phyloP scores from a whole-genome alignment of 352 stramenopile genomes.

The Plasmopara viticola region DNA sequence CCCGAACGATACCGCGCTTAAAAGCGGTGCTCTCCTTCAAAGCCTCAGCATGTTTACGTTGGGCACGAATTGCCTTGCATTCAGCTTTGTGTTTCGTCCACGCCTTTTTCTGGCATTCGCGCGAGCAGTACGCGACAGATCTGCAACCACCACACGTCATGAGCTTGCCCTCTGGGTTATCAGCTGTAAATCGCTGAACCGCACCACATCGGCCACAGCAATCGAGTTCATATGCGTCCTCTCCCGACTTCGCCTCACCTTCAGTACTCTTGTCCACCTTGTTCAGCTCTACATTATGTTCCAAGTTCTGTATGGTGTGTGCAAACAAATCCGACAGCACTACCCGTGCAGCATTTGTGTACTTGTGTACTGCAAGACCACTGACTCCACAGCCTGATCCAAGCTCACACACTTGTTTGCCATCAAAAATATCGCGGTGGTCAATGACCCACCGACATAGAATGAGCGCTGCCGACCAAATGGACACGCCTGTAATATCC shows the following conservation, averaged over 20 bases:
- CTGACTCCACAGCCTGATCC: slow-evolving; percentile 81
- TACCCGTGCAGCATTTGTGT: slow-evolving; percentile 64
- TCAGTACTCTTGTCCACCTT: slow-evolving; percentile 22
- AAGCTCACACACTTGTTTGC: slow-evolving; percentile 77
- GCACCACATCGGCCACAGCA: slow-evolving; percentile 64
- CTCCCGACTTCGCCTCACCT: slow-evolving; percentile 4
- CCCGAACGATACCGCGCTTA: slow-evolving; percentile 34
- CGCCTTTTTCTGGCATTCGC: slow-evolving; percentile 79
- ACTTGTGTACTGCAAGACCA: slow-evolving; percentile 68
- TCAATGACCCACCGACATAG: slow-evolving; percentile 81
- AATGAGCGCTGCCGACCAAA: slow-evolving; percentile 85
- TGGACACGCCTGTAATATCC: slow-evolving; percentile 83
- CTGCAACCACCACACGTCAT: slow-evolving; percentile 77
- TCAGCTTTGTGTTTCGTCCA: slow-evolving; percentile 83
- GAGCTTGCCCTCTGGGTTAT: slow-evolving; percentile 85
- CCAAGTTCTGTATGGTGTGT: slow-evolving; percentile 75
- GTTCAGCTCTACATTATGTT: slow-evolving; percentile 79
- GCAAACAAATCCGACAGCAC: slow-evolving; percentile 83
- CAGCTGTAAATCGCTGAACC: slow-evolving; percentile 65
- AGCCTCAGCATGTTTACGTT: slow-evolving; percentile 24
- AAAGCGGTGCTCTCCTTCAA: not conserved
- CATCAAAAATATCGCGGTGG: slow-evolving; percentile 47
- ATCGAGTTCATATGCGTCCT: slow-evolving; percentile 29
- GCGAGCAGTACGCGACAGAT: slow-evolving; percentile 74
- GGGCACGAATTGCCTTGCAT: slow-evolving; percentile 61